Evolutionary conservation across 495 filamentous ascomycete species (phyloP).

Genomic region (Trichoderma gamsii): DNA sequence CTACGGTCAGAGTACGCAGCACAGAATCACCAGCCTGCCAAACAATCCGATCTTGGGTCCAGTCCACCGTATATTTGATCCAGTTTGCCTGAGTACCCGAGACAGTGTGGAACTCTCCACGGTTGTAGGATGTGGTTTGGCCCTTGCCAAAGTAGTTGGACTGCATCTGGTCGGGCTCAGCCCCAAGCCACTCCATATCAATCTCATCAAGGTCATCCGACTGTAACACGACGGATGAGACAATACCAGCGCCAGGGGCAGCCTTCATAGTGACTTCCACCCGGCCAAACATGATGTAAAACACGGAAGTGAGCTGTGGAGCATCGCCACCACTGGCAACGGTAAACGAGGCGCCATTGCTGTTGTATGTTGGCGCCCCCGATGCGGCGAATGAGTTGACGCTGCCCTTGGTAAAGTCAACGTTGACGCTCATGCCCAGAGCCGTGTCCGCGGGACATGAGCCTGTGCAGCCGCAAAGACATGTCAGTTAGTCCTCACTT

Average conservation of each 20-base stretch:
- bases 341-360: constrained; percentile 73
- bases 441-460: constrained; percentile 73
- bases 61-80: constrained; percentile 87
- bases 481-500: background rate
- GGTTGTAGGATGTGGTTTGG: constrained; percentile 63
- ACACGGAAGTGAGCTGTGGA: constrained; percentile 68
- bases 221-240: constrained; percentile 79
- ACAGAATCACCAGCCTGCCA: constrained; percentile 74
- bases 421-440: constrained; percentile 67
- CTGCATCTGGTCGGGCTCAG: constrained; percentile 60
- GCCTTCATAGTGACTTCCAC: constrained; percentile 67
- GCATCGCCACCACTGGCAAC: constrained; percentile 75
- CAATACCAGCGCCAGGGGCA: constrained; percentile 64
- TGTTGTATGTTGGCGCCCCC: constrained; percentile 58
- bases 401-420: constrained; percentile 73
- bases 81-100: constrained; percentile 58
- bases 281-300: constrained; percentile 81
- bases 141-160: constrained; percentile 96
- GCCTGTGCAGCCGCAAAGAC: constrained; percentile 20
- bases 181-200: constrained; percentile 80
- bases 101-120: constrained; percentile 63
- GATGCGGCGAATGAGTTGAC: constrained; percentile 66
- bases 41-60: constrained; percentile 67
- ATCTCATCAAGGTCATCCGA: constrained; percentile 93
- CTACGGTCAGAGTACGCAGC: constrained; percentile 57